phyloP scores from a whole-genome alignment of 2,329 filamentous ascomycete species.

The Colletotrichum somersetense region DNA sequence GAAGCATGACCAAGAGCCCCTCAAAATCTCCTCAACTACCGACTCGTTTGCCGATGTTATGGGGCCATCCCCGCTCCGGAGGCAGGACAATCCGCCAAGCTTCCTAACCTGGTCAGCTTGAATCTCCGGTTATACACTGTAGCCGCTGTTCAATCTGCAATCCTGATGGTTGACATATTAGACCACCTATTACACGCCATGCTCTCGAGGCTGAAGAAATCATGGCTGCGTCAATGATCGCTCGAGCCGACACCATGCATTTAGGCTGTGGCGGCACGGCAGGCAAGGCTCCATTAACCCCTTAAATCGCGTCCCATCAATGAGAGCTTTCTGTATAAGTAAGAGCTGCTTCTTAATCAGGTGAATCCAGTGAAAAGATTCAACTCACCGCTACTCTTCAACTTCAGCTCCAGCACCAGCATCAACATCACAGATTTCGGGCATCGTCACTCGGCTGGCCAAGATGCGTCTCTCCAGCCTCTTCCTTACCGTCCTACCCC shows the following conservation, averaged over 20 bases:
- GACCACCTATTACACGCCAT: not conserved
- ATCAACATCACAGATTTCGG: not conserved
- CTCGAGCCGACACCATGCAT: not conserved
- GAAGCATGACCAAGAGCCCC: no score
- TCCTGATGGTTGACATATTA: not conserved
- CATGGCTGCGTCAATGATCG: not conserved
- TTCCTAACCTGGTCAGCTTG: constrained; percentile 3
- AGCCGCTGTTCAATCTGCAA: not conserved
- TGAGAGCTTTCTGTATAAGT: not conserved
- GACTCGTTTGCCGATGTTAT: constrained; percentile 25
- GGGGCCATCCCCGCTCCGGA: not conserved
- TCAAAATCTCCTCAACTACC: constrained; percentile 5
- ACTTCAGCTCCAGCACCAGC: not conserved
- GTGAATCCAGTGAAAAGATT: not conserved
- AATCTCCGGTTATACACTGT: no score
- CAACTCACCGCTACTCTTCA: no score
- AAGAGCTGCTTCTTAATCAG: not conserved
- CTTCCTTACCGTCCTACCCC: constrained; percentile 14
- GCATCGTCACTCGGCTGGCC: not conserved
- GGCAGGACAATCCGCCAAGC: not conserved
- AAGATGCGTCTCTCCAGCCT: constrained; percentile 11
- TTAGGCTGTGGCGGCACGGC: constrained; percentile 6
- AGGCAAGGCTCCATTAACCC: not conserved
- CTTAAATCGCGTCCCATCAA: not conserved
- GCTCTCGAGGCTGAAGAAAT: not conserved